These are phyloP conservation scores for Rutstroemia sp. DNA, from an alignment of 2,329 filamentous ascomycete genomes.

Conservation along the genomic window DNA sequence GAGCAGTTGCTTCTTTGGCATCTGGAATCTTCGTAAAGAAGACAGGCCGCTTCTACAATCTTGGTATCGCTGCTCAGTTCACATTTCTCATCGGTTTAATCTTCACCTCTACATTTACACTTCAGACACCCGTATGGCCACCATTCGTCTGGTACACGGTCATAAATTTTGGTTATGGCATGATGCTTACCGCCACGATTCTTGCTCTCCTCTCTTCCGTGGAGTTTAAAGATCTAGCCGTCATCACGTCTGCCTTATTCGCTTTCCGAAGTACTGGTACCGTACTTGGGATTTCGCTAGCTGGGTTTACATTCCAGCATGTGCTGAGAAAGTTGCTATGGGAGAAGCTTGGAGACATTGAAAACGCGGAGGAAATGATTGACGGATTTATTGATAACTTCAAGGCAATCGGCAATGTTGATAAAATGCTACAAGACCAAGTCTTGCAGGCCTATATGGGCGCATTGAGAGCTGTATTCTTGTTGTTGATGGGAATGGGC, in stretches of 20 bases:
- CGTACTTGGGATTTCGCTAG: constrained; percentile 49
- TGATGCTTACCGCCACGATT: constrained; percentile 61
- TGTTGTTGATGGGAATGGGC: constrained; percentile 1
- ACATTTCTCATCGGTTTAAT: constrained; percentile 41
- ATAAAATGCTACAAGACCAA: not conserved
- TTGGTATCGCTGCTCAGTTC: constrained; percentile 46
- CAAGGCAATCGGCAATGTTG: not conserved
- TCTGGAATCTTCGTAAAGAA: constrained; percentile 59
- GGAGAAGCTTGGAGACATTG: constrained; percentile 10
- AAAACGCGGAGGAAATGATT: not conserved
- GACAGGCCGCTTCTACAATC: constrained; percentile 62
- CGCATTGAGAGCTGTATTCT: constrained; percentile 4
- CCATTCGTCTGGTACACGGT: constrained; percentile 48
- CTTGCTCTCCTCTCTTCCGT: constrained; percentile 65
- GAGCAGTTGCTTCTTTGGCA: constrained; percentile 52
- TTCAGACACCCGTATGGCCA: constrained; percentile 45
- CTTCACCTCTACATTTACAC: constrained; percentile 42
- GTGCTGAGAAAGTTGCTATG: constrained; percentile 1
- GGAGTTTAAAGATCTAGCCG: constrained; percentile 56
- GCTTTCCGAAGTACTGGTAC: constrained; percentile 69
- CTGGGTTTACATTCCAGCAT: constrained; percentile 13
- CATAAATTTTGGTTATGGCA: constrained; percentile 42
- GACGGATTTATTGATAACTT: not conserved
- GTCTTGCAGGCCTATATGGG: constrained; percentile 5
- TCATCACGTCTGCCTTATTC: constrained; percentile 70